A percentile compares a stretch with the other conserved stretches of the same genome.
Conservation (phyloP, 2,329 filamentous ascomycete species). For the Penicillium sp. region DNA sequence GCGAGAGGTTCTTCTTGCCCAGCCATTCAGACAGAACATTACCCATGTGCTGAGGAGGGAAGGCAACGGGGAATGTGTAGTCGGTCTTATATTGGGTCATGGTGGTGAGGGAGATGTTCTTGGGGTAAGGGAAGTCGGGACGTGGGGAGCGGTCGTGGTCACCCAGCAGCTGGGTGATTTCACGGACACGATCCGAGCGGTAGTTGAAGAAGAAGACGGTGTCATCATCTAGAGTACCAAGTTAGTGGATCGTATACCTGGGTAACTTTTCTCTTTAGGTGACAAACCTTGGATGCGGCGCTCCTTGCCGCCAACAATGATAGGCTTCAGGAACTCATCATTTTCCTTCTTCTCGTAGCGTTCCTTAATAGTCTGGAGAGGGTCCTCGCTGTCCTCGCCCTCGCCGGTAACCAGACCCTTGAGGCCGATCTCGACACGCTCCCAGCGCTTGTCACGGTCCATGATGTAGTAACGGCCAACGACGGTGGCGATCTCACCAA, state of each 20-base stretch:
- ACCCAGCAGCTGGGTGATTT: conserved; percentile 92
- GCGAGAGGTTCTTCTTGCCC: conserved; percentile 81
- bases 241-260: conserved; percentile 15
- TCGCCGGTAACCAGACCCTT: conserved; percentile 84
- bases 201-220: conserved; percentile 99
- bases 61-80: conserved; percentile 89
- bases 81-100: conserved; percentile 99
- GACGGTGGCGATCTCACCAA: conserved; percentile 85
- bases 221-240: conserved; percentile 67
- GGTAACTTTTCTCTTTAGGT: not conserved
- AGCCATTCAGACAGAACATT: conserved; percentile 99
- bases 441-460: conserved; percentile 99
- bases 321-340: conserved; percentile 98
- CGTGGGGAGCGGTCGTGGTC: conserved; percentile 86
- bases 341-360: conserved; percentile 85
- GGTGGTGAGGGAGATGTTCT: conserved; percentile 82
- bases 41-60: conserved; percentile 91
- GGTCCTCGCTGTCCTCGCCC: conserved; percentile 81
- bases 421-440: conserved; percentile 84
- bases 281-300: conserved; percentile 74
- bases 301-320: conserved; percentile 87
- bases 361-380: conserved; percentile 81
- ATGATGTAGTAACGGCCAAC: conserved; percentile 98
- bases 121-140: conserved; percentile 90
- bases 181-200: conserved; percentile 93